These are phyloP conservation scores for Bretschneidera sinensis DNA, from an alignment of 345 rosid genomes.

Conservation along the genomic window DNA sequence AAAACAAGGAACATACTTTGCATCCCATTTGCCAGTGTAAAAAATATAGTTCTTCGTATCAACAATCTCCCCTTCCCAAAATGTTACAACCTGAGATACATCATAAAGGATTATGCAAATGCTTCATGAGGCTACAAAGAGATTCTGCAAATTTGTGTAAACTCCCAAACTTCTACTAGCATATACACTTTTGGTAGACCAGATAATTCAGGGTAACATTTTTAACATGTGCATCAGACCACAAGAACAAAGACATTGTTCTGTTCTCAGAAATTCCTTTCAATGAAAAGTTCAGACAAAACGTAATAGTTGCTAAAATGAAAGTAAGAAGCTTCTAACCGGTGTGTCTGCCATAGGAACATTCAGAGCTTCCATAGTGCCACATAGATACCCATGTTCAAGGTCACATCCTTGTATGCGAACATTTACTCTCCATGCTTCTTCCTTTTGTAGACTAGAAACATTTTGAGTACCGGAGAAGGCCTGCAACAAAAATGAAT, in stretches of 20 bases:
- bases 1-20: slow-evolving; percentile 45
- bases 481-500: slow-evolving; percentile 41
- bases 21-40: slow-evolving; percentile 96
- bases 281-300: not conserved
- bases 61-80: slow-evolving; percentile 97
- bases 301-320: not conserved
- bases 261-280: not conserved
- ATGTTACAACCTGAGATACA: slow-evolving; percentile 69
- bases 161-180: not conserved
- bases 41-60: slow-evolving; percentile 83
- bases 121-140: not conserved
- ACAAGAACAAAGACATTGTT: no score
- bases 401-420: slow-evolving; percentile 90
- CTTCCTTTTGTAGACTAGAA: slow-evolving; percentile 79
- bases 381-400: slow-evolving; percentile 87
- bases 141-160: slow-evolving; percentile 2
- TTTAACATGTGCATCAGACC: no score
- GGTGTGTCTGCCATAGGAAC: slow-evolving; percentile 99
- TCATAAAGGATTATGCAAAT: not conserved
- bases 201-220: no score
- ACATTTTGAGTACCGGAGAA: slow-evolving; percentile 95
- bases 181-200: no score
- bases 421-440: slow-evolving; percentile 95
- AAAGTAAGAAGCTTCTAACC: slow-evolving; percentile 32
- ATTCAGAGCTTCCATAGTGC: slow-evolving; percentile 98